phyloP scores from a whole-genome alignment of 1,284 basidiomycete genomes.

The Sparassis latifolia region DNA sequence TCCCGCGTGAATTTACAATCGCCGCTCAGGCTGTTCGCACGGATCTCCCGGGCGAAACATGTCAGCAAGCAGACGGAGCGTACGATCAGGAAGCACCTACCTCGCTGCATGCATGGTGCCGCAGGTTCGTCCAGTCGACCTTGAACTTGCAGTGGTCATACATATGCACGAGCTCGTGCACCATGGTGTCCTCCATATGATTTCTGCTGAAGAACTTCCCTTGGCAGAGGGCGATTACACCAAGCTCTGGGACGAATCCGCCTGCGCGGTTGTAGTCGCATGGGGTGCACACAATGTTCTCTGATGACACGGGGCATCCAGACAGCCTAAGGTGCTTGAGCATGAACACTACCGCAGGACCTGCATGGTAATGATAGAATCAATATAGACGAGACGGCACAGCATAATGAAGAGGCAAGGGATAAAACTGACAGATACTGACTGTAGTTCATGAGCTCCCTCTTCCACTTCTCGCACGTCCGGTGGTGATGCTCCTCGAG shows the following conservation, averaged over 20 bases:
- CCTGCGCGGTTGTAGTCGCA: conserved; percentile 73
- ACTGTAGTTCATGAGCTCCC: conserved; percentile 48
- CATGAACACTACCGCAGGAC: conserved; percentile 84
- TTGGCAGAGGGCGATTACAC: conserved; percentile 77
- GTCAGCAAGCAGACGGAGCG: conserved; percentile 8
- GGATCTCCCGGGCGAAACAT: conserved; percentile 53
- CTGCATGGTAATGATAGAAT: conserved; percentile 32
- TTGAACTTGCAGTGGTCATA: conserved; percentile 94
- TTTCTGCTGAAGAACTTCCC: conserved; percentile 75
- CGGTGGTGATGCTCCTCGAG: conserved; percentile 35
- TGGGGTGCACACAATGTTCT: conserved; percentile 77
- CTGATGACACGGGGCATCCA: conserved; percentile 58
- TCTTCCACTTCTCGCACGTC: conserved; percentile 54
- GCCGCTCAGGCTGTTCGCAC: conserved; percentile 89
- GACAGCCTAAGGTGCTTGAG: conserved; percentile 77
- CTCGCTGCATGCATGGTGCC: conserved; percentile 95
- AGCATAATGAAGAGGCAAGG: conserved; percentile 4
- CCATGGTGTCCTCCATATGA: conserved; percentile 90
- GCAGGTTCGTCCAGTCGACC: conserved; percentile 84
- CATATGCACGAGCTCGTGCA: conserved; percentile 95
- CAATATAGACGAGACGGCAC: conserved; percentile 5
- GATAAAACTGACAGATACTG: conserved; percentile 25
- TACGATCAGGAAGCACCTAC: conserved; percentile 36
- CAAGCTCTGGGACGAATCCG: conserved; percentile 76
- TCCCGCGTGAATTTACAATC: conserved; percentile 87